Conservation (phyloP, 1,139 yeast species). For the Lodderomyces margitis region DNA sequence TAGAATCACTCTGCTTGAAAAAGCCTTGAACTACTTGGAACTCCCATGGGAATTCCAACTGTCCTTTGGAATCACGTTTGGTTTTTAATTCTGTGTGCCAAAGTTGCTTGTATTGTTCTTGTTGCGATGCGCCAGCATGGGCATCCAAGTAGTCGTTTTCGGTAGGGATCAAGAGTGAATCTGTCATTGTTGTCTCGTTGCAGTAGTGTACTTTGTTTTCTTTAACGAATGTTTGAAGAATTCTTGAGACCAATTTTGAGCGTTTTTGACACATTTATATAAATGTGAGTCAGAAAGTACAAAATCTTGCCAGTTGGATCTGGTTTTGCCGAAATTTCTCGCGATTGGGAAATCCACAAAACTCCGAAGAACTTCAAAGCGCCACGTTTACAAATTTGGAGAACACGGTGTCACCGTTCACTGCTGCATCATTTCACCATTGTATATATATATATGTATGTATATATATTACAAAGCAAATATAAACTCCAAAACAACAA, state of each 20-base stretch:
- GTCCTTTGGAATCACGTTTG: slow-evolving; percentile 19
- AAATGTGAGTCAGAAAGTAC: too few species aligned
- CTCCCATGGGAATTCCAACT: slow-evolving; percentile 33
- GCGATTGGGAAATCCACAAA: neutral
- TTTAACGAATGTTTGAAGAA: neutral
- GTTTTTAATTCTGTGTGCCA: slow-evolving; percentile 9
- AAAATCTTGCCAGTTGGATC: too few species aligned
- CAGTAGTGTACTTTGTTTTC: slow-evolving; percentile 15
- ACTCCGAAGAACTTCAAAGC: neutral
- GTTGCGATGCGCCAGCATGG: slow-evolving; percentile 21
- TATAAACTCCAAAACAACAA: neutral
- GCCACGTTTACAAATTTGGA: too few species aligned
- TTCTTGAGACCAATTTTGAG: neutral
- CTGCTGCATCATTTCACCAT: neutral
- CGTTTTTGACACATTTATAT: too few species aligned
- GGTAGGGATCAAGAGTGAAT: slow-evolving; percentile 34
- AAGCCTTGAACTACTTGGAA: slow-evolving; percentile 53
- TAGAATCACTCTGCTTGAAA: slow-evolving; percentile 50
- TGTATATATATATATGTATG: too few species aligned
- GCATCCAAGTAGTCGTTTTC: slow-evolving; percentile 37
- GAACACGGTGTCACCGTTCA: too few species aligned
- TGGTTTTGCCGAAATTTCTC: neutral
- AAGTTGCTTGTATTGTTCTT: slow-evolving; percentile 13
- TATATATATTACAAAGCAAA: neutral
- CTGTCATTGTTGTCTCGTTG: slow-evolving; percentile 4